Conservation (phyloP, 2,329 filamentous ascomycete species). For the Cladosporium sphaerospermum region DNA sequence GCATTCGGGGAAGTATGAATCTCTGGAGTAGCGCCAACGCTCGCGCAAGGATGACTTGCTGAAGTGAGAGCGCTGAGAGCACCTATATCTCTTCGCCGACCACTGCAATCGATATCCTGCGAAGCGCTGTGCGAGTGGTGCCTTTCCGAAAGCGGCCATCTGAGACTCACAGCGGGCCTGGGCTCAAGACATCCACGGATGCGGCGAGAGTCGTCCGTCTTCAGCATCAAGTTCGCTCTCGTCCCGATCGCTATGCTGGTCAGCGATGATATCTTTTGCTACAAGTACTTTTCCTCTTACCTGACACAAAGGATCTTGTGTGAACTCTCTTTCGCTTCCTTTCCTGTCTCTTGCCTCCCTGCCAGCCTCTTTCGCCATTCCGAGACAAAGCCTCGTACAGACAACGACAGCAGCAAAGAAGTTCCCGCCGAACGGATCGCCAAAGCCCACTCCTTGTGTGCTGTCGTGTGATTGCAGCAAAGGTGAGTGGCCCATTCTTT, state of each 20-base stretch:
- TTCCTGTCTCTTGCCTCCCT: slow-evolving; percentile 26
- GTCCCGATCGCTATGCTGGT: slow-evolving; percentile 4
- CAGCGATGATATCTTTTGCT: slow-evolving; percentile 16
- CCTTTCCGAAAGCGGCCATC: slow-evolving; percentile 29
- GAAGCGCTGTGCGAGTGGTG: slow-evolving; percentile 18
- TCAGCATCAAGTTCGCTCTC: slow-evolving; percentile 19
- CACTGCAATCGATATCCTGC: slow-evolving; percentile 16
- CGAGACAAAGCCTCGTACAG: slow-evolving; percentile 27
- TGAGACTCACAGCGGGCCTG: slow-evolving; percentile 24
- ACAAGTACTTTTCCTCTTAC: slow-evolving; percentile 26
- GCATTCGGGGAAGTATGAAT: slow-evolving; percentile 25
- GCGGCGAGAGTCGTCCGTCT: slow-evolving; percentile 27
- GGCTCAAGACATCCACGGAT: slow-evolving; percentile 28
- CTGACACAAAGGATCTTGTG: slow-evolving; percentile 31
- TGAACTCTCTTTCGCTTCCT: slow-evolving; percentile 23
- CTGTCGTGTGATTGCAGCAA: slow-evolving; percentile 19
- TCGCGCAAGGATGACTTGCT: slow-evolving; percentile 20
- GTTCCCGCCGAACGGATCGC: slow-evolving; percentile 14
- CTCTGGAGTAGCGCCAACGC: slow-evolving; percentile 18
- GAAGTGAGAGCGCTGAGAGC: slow-evolving; percentile 12
- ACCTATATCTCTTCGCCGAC: slow-evolving; percentile 19
- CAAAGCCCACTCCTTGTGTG: slow-evolving; percentile 11
- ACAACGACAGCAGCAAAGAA: slow-evolving; percentile 23
- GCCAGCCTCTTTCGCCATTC: slow-evolving; percentile 19
- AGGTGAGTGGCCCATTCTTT: slow-evolving; percentile 18